phyloP scores from a whole-genome alignment of 768 basidiomycete genomes.

The Russula vinacea region DNA sequence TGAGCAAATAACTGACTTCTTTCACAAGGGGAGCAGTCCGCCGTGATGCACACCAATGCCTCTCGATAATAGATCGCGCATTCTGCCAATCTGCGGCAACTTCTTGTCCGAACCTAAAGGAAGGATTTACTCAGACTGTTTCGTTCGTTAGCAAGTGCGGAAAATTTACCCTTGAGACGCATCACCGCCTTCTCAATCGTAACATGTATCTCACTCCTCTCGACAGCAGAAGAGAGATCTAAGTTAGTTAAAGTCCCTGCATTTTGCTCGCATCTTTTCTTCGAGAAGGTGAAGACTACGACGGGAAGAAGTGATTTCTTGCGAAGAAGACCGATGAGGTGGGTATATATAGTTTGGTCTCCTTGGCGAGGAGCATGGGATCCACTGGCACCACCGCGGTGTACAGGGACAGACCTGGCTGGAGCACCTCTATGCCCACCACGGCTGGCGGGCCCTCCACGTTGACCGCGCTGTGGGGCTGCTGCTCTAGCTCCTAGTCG shows the following conservation, averaged over 20 bases:
- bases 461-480: conserved; percentile 46
- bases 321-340: conserved; percentile 79
- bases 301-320: conserved; percentile 88
- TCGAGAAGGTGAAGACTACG: conserved; percentile 95
- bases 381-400: conserved; percentile 40
- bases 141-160: not conserved
- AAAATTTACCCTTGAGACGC: conserved; percentile 73
- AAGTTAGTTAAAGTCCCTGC: conserved; percentile 83
- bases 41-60: conserved; percentile 99
- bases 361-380: conserved; percentile 61
- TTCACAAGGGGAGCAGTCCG: conserved; percentile 95
- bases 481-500: conserved; percentile 78
- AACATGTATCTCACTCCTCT: conserved; percentile 97
- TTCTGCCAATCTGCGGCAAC: conserved; percentile 87
- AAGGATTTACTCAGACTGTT: not conserved
- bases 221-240: conserved; percentile 82
- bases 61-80: conserved; percentile 83
- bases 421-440: conserved; percentile 37
- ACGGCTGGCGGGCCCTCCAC: conserved; percentile 49
- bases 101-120: conserved; percentile 79
- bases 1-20: conserved; percentile 54
- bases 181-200: conserved; percentile 89
- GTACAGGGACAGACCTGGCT: conserved; percentile 40
- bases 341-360: conserved; percentile 93
- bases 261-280: conserved; percentile 96